phyloP scores from a whole-genome alignment of 352 stramenopile species.

The Plasmopara muralis region DNA sequence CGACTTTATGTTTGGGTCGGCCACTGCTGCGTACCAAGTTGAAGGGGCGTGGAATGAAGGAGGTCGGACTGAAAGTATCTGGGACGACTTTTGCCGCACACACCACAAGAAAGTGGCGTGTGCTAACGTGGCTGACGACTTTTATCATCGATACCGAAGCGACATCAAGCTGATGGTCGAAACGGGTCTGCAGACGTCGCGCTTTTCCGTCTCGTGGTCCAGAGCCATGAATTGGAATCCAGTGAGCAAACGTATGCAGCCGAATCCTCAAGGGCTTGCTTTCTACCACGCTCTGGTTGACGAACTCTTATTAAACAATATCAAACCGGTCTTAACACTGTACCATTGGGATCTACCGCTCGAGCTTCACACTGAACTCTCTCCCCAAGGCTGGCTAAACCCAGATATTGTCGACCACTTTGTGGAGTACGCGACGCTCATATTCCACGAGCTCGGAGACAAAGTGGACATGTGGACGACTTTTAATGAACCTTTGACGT shows the following conservation, averaged over 20 bases:
- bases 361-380: conserved; percentile 72
- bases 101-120: conserved; percentile 61
- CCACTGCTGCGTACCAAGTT: conserved; percentile 88
- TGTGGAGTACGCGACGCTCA: conserved; percentile 85
- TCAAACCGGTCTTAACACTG: conserved; percentile 91
- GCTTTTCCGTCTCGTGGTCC: conserved; percentile 91
- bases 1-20: conserved; percentile 80
- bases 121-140: conserved; percentile 91
- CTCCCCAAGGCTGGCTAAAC: conserved; percentile 67
- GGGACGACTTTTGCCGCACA: conserved; percentile 88
- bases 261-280: conserved; percentile 81
- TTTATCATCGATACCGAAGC: conserved; percentile 85
- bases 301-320: conserved; percentile 55
- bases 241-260: conserved; percentile 37
- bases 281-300: conserved; percentile 94
- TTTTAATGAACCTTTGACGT: conserved; percentile 91
- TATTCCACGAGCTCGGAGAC: conserved; percentile 87
- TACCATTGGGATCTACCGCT: conserved; percentile 96
- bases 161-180: conserved; percentile 92
- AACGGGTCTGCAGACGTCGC: conserved; percentile 88
- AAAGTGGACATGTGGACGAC: conserved; percentile 92
- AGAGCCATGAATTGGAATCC: conserved; percentile 83
- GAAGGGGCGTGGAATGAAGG: conserved; percentile 79
- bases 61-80: conserved; percentile 79
- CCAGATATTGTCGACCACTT: conserved; percentile 54